Base-by-base conservation (phyloP, 2,329 filamentous ascomycete species). In the Apiospora arundinis region DNA sequence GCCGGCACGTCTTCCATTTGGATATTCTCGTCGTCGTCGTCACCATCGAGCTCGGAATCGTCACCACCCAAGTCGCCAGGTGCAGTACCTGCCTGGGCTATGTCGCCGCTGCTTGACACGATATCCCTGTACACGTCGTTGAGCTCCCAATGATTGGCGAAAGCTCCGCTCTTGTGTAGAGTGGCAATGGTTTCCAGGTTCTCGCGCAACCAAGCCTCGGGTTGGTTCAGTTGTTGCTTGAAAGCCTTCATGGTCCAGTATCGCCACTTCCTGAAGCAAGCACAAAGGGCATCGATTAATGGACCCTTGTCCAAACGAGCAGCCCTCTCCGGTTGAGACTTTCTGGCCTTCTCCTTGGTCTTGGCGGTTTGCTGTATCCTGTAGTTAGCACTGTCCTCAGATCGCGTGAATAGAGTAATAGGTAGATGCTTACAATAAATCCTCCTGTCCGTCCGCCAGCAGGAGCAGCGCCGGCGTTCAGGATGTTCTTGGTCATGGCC, bases 191-290 rank as follows among this genome's bases (percentile, higher is more conserved):
- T 91, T 74, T 95, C 92, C 75, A 99, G 84, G 0, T 92, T 92
- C 79, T 96, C 90, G 70, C 95, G 94, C 73, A 99, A 89, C 81
- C 95, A 98, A n/a, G 92, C 91, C 80, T 98, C 96, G 1, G 96
- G 96, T 83, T 99, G 96, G 72, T 92, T 89, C 49, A 97, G 89
- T 73, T 88, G 85, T 68, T 90, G 87, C 74, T 94, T 94, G 76
- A 99, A 89, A 6, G 92, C 90, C 79, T 94, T 95, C 87, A 98
- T 93, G n/a, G 93, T 91, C 95, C 95, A 99, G 82, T 96, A 98
- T 77, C 92, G 91, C 86, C 93, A 97, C 77, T 92, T 86, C 71
- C 92, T 90, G 90, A 98, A 99, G 79, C 92, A 92, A 67, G 88
- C 84, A 85, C 95, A 95, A 73, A 99, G 91, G 74, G 90, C 88